Conservation (phyloP, 345 rosid species). For the Eucalyptus pauciflora region DNA sequence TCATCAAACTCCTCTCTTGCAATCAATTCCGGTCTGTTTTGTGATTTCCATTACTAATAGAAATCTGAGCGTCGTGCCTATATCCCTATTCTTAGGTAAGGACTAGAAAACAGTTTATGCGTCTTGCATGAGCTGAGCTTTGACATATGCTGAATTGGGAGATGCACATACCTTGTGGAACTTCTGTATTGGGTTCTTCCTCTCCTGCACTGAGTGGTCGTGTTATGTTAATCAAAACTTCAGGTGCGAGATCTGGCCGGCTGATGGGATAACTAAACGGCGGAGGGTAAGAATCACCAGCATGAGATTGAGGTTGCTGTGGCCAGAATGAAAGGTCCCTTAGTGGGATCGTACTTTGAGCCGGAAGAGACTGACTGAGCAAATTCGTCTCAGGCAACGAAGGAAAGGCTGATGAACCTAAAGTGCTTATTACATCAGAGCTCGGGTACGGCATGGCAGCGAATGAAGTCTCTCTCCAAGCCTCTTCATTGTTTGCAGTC, state of each 20-base stretch:
- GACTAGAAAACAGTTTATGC: not conserved
- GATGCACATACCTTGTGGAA: not conserved
- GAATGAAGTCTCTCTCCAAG: too few species aligned
- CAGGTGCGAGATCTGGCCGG: accelerated
- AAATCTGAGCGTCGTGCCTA: not conserved
- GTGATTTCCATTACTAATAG: not conserved
- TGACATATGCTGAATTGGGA: not conserved
- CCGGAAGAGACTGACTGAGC: not conserved
- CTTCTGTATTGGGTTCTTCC: not conserved
- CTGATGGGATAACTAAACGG: not conserved
- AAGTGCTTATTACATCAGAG: not conserved
- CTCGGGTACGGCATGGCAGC: not conserved
- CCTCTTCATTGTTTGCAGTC: too few species aligned
- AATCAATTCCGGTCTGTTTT: too few species aligned
- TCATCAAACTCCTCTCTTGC: too few species aligned
- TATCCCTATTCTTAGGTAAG: too few species aligned
- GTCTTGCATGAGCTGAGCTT: too few species aligned
- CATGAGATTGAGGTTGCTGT: not conserved
- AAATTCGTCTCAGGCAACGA: too few species aligned
- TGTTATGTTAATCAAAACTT: not conserved
- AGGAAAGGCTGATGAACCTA: not conserved
- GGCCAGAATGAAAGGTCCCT: not conserved
- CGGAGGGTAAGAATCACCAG: not conserved
- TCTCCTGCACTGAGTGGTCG: not conserved
- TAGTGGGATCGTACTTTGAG: not conserved